Evolutionary conservation across 208 protist species (phyloP).

Genomic region (Trypanosoma lewisi): DNA sequence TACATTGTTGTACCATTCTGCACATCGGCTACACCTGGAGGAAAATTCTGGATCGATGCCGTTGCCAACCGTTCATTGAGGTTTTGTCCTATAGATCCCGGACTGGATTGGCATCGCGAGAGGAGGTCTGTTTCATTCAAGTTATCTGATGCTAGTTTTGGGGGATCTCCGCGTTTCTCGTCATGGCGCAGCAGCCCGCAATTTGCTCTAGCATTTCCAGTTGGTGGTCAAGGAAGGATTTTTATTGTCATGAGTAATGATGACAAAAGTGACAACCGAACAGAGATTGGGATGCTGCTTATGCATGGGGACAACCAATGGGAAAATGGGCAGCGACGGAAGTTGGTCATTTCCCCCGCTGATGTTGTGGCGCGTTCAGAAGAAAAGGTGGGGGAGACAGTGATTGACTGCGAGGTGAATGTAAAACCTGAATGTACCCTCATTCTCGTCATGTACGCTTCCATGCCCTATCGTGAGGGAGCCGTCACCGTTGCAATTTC

Average conservation of each 20-base stretch:
- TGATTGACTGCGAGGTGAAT: constrained; percentile 43
- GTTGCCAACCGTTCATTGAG: constrained; percentile 55
- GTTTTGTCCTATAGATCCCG: constrained; percentile 52
- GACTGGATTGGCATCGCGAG: constrained; percentile 70
- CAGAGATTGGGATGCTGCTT: constrained; percentile 69
- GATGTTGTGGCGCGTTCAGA: constrained; percentile 55
- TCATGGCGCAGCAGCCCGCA: constrained; percentile 90
- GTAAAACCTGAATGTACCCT: constrained; percentile 47
- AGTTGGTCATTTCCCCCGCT: constrained; percentile 37
- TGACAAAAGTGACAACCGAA: constrained; percentile 35
- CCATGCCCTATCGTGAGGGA: constrained; percentile 72
- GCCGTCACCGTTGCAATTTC: constrained; percentile 70
- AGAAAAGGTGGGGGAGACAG: constrained; percentile 34
- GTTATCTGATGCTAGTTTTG: constrained; percentile 53
- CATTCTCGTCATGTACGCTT: constrained; percentile 70
- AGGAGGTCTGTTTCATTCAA: constrained; percentile 35
- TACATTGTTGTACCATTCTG: constrained; percentile 85
- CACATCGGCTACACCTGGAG: constrained; percentile 15
- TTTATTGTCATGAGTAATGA: constrained; percentile 55
- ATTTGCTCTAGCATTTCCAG: constrained; percentile 64
- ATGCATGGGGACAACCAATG: constrained; percentile 40
- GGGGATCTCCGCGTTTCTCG: constrained; percentile 62
- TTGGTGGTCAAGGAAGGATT: constrained; percentile 65
- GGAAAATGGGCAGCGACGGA: constrained; percentile 52
- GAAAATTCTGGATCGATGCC: constrained; percentile 59